Evolutionary conservation across 106 monocot species (phyloP), one percentile per base, ranked within the genome.

Genomic region (Chionographis japonica): DNA sequence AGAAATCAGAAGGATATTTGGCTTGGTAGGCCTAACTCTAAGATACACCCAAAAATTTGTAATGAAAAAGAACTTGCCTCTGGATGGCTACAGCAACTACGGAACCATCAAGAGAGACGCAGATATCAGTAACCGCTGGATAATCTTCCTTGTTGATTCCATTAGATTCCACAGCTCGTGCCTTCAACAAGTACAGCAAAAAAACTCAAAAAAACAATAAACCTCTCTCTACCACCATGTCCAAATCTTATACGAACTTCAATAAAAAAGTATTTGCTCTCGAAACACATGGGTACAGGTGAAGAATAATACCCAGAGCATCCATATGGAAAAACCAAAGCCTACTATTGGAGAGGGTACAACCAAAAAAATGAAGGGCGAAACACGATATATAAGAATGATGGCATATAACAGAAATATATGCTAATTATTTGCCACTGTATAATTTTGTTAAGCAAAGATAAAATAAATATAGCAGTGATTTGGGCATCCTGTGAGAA

Each of bases 71-170:
- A 66, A 77, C 77, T 77, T 79, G 60, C 95, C 91, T 82, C 75
- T 91, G 86, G 67, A 83, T 68, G 16, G 88, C 65, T 46, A 78
- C 86, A 67, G 81, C 84, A 78, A 91, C 60, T 70, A 82, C 51
- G 40, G 86, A 86, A 65, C 88, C 81, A 75, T 91, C 75, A 77
- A 58, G 69, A 68, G 75, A 75, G 27, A 77, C 68, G 75, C 75
- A 80, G 75, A 95, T 79, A 84, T 84, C 79, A 54, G 86, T 84
- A 17, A 95, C 71, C 2, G 75, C 84, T 58, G 59, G 61, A 73
- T 16, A 68, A 54, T 35, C 62, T 52, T 81, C 80, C 18, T 71
- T 58, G 46, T 68, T 75, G 49, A 37, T 52, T 75, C 68, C 70
- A 68, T 70, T 74, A 19, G 61, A 60, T 8, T 65, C 74, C 38